A percentile compares a stretch with the other conserved stretches of the same genome.
Conservation (phyloP, 306 rosid genomes). For the Inga leiocalycina region DNA sequence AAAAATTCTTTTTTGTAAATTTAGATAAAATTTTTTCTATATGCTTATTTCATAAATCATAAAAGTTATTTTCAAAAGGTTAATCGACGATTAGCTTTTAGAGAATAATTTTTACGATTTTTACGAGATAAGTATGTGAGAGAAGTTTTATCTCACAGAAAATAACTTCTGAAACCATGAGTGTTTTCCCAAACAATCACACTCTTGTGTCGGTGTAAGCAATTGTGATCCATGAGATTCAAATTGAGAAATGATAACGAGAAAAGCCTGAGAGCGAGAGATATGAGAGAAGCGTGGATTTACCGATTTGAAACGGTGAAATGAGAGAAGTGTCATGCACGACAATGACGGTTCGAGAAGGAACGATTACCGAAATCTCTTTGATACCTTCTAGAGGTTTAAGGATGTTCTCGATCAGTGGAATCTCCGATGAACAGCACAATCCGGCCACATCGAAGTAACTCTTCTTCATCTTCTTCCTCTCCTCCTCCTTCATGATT, state of each 20-base stretch:
- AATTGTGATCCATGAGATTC: background rate
- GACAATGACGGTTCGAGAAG: conserved; percentile 84
- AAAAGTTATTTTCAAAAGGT: too few relatives aligned
- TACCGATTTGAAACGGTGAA: conserved; percentile 87
- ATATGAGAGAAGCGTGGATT: background rate
- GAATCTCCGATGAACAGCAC: conserved; percentile 88
- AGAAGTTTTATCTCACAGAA: too few relatives aligned
- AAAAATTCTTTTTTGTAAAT: too few relatives aligned
- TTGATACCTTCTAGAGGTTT: conserved; percentile 70
- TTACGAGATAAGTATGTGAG: too few relatives aligned
- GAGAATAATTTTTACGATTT: too few relatives aligned
- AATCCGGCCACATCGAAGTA: conserved; percentile 88
- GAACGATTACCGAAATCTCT: conserved; percentile 67
- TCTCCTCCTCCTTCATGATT: conserved; percentile 39
- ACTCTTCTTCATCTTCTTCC: conserved; percentile 56
- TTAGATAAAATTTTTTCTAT: too few relatives aligned
- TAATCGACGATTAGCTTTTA: too few relatives aligned
- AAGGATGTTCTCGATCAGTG: conserved; percentile 67
- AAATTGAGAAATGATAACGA: background rate
- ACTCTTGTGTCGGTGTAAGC: background rate
- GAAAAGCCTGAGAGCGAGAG: background rate
- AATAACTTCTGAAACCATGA: too few relatives aligned
- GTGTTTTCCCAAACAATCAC: too few relatives aligned
- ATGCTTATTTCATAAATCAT: too few relatives aligned
- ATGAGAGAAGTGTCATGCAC: conserved; percentile 69